Evolutionary conservation across 176 grass and related monocot genomes (phyloP), one percentile per base, ranked within the genome.

Genomic region (Eragrostis nindensis): DNA sequence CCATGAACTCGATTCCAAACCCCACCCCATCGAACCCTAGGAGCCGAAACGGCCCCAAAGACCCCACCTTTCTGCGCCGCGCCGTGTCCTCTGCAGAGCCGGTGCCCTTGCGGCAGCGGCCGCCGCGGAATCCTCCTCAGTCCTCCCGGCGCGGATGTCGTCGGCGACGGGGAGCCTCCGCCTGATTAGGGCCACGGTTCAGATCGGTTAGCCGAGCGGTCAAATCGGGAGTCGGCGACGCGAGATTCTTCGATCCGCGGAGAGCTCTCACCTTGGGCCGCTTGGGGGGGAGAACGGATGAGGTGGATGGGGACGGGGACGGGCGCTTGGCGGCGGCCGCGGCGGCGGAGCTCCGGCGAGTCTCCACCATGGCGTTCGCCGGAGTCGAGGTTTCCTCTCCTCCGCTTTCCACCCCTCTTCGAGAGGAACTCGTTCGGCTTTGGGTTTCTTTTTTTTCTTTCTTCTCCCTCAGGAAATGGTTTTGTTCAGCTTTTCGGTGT

Each of bases 291-390:
- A 88, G 87, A 19, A 86, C 78, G 12, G 92, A 87, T 11, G 90
- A 75, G 29, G 92, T 84, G 7, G 90, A 82, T 6, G 88, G 65
- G 2, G 87, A 78, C 18, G 92, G 63, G 41, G 83, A 25, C 14
- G 90, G 66, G 41, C 75, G 89, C 86, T 87, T 94, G 62, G 73
- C 72, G 42, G 87, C 83, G 6, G 89, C 80, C 40, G 85, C 79
- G 67, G 90, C 74, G 15, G 88, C 85, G 70, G 93, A 99, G 87
- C 93, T 96, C 74, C 97, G 97, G 82, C 97, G 85, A 72, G 97
- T 99, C 86, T 96, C 97, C 67, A 99, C 97, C 97, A 99, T 97
- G 66, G 81, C 74, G 80, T 86, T 76, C 72, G 83, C 66, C 73
- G 73, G 41, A 44, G 42, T 22, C 73, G 83, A 86, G 83, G 78